phyloP scores from a whole-genome alignment of 2,329 filamentous ascomycete genomes.

The Fusarium paranaense region DNA sequence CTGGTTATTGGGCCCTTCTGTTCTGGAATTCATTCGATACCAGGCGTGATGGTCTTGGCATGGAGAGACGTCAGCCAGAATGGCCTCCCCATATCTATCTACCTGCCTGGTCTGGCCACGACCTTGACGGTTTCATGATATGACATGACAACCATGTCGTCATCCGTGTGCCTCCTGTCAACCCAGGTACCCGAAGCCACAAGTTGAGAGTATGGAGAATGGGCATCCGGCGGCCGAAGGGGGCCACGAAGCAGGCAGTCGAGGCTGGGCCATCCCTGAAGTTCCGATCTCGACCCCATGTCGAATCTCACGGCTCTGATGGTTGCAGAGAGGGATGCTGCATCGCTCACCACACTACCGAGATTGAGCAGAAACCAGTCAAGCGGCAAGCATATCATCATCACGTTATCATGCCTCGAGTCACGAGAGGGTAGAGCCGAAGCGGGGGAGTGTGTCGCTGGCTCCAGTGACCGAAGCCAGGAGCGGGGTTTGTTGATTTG shows the following conservation, averaged over 20 bases:
- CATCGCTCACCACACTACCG: conserved; percentile 18
- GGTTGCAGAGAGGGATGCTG: conserved; percentile 8
- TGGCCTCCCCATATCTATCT: neutral
- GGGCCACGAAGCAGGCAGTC: neutral
- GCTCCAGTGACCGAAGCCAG: conserved; percentile 22
- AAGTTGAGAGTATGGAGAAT: neutral
- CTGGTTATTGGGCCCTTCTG: neutral
- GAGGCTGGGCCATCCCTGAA: conserved; percentile 18
- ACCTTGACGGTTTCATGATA: neutral
- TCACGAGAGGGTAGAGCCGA: conserved; percentile 30
- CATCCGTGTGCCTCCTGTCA: conserved; percentile 16
- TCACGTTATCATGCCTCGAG: conserved; percentile 22
- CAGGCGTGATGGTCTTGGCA: neutral
- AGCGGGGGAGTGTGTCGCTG: conserved; percentile 23
- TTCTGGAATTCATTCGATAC: neutral
- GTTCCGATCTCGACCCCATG: conserved; percentile 32
- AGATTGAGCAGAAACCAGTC: conserved; percentile 16
- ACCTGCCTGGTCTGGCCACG: neutral
- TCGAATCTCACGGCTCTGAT: conserved; percentile 26
- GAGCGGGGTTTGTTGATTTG: conserved; percentile 18
- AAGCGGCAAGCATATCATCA: conserved; percentile 16
- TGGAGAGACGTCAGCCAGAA: neutral
- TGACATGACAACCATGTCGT: conserved; percentile 20
- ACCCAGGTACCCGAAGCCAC: conserved; percentile 31
- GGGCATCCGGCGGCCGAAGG: neutral